Conservation (phyloP, 371 early-diverging fungal genomes). For the Conidiobolus incongruus region DNA sequence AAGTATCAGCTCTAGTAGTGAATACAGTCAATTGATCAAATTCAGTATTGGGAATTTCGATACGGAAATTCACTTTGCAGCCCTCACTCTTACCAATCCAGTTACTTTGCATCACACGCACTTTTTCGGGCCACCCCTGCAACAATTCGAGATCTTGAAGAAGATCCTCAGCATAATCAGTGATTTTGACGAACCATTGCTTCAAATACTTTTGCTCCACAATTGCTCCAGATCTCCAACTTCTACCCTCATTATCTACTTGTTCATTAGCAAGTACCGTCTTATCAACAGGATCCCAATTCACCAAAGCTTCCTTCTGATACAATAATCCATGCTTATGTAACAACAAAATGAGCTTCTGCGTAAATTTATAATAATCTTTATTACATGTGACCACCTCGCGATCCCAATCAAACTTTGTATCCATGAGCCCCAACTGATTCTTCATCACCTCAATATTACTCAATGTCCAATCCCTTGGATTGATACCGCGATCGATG, state of each 20-base stretch:
- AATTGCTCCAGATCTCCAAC: slow-evolving; percentile 85
- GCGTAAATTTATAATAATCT: slow-evolving; percentile 81
- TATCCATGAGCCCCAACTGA: slow-evolving; percentile 45
- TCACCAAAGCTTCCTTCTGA: slow-evolving; percentile 71
- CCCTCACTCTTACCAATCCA: slow-evolving; percentile 84
- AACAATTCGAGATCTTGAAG: slow-evolving; percentile 48
- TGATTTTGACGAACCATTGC: slow-evolving; percentile 87
- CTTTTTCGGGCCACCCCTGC: slow-evolving; percentile 69
- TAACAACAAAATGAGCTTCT: slow-evolving; percentile 58
- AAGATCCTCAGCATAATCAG: slow-evolving; percentile 60
- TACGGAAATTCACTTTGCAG: slow-evolving; percentile 43
- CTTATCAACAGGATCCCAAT: slow-evolving; percentile 92
- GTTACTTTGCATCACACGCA: slow-evolving; percentile 73
- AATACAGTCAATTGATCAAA: slow-evolving; percentile 24
- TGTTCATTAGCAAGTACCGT: slow-evolving; percentile 93
- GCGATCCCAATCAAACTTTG: slow-evolving; percentile 79
- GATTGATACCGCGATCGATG: slow-evolving; percentile 59
- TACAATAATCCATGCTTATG: slow-evolving; percentile 61
- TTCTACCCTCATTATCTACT: slow-evolving; percentile 69
- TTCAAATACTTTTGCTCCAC: slow-evolving; percentile 64
- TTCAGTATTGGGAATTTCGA: slow-evolving; percentile 4
- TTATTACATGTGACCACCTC: slow-evolving; percentile 62
- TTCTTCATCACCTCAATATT: slow-evolving; percentile 66
- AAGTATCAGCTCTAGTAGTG: slow-evolving; percentile 56
- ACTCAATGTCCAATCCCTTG: slow-evolving; percentile 56